These are phyloP conservation scores for Bjerkandera adusta DNA, from an alignment of 1,284 basidiomycete species.

Conservation along the genomic window DNA sequence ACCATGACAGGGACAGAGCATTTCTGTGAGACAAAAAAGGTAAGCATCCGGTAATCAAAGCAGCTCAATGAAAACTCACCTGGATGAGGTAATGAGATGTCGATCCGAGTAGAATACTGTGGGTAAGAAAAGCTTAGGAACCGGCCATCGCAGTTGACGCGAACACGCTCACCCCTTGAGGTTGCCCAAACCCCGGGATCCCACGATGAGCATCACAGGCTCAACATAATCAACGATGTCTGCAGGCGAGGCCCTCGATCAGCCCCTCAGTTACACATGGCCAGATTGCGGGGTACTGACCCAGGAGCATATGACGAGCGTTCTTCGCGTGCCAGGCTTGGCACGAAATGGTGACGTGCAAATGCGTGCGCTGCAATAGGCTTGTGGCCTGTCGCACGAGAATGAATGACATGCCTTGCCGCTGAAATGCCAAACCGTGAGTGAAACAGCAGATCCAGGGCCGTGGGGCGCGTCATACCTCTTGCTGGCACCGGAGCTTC, in stretches of 20 bases:
- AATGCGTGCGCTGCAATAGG: constrained; percentile 84
- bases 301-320: constrained; percentile 87
- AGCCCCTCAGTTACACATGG: not conserved
- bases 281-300: constrained; percentile 34
- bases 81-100: constrained; percentile 97
- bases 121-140: constrained; percentile 2
- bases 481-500: constrained; percentile 85
- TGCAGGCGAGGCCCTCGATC: constrained; percentile 22
- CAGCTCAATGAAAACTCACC: constrained; percentile 34
- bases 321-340: constrained; percentile 98
- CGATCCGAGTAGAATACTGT: constrained; percentile 91
- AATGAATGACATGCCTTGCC: constrained; percentile 86
- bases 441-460: not conserved
- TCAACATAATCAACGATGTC: constrained; percentile 91
- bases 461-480: constrained; percentile 52
- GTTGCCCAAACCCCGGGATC: constrained; percentile 87
- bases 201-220: constrained; percentile 94
- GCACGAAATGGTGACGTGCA: constrained; percentile 86
- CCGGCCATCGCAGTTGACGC: not conserved
- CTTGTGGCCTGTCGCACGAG: constrained; percentile 87
- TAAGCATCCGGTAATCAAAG: not conserved
- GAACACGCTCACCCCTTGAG: constrained; percentile 78
- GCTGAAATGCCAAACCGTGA: constrained; percentile 41
- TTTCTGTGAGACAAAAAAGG: constrained; percentile 37
- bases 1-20: constrained; percentile 71